Conservation (phyloP, 176 grass and related monocot species). For the barley (Hordeum vulgare) region DNA sequence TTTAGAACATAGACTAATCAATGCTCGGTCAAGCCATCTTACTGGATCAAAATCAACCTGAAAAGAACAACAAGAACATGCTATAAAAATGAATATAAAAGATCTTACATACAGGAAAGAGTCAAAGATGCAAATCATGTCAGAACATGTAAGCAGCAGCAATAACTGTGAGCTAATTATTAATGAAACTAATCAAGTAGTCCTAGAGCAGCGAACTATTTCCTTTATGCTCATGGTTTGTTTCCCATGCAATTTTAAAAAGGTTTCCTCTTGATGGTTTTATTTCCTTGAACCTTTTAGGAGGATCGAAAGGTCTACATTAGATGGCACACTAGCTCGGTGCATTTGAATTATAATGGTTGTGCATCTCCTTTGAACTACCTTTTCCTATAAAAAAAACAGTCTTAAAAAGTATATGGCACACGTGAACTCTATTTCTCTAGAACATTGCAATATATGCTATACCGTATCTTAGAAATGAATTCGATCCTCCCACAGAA, state of each 20-base stretch:
- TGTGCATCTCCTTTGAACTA: no score
- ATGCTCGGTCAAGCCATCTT: slow-evolving; percentile 84
- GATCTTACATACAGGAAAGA: not conserved
- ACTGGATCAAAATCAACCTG: slow-evolving; percentile 94
- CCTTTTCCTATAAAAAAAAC: no score
- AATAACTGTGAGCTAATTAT: slow-evolving; percentile 8
- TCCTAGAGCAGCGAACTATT: not conserved
- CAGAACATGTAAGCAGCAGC: not conserved
- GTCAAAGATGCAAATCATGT: not conserved
- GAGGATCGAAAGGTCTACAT: no score
- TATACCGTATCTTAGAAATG: no score
- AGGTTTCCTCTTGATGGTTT: not conserved
- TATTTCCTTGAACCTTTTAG: no score
- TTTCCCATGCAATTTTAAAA: not conserved
- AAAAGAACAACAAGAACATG: slow-evolving; percentile 18
- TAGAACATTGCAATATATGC: no score
- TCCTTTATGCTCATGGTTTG: not conserved
- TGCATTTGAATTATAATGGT: no score
- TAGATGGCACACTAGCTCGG: no score
- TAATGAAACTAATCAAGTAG: slow-evolving; percentile 1
- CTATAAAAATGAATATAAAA: slow-evolving; percentile 18
- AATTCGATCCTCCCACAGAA: no score
- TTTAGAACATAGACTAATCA: slow-evolving; percentile 84
- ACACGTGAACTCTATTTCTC: no score
- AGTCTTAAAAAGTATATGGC: no score